Conservation (phyloP, 192 early-diverging fungal species). For the Gigaspora rosea region DNA sequence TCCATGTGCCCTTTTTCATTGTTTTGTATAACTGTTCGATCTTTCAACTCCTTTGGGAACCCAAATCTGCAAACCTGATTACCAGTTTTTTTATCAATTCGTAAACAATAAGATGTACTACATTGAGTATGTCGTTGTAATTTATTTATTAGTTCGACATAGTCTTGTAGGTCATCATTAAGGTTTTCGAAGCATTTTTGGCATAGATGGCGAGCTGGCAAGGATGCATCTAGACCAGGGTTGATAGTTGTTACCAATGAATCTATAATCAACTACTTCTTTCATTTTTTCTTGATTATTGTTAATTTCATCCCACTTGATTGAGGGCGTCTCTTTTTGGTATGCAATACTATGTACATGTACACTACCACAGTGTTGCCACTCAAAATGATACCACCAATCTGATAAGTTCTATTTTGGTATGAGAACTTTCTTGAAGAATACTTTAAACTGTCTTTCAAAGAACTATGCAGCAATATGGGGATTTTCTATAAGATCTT, state of each 20-base stretch:
- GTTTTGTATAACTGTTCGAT: not conserved
- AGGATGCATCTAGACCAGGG: not conserved
- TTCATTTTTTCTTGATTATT: not conserved
- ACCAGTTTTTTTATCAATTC: too few species aligned
- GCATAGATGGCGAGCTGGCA: not conserved
- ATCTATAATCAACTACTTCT: not conserved
- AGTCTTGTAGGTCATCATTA: not conserved
- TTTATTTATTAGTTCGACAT: too few species aligned
- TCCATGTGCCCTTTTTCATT: not conserved
- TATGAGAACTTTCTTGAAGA: not conserved
- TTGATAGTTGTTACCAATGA: not conserved
- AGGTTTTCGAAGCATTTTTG: not conserved
- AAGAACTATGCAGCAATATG: slow-evolving; percentile 12
- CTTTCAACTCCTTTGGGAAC: not conserved
- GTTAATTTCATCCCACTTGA: not conserved
- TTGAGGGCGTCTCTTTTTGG: not conserved
- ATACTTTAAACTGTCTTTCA: not conserved
- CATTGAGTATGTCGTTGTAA: too few species aligned
- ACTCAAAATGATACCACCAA: not conserved
- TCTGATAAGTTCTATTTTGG: not conserved
- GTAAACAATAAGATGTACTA: too few species aligned
- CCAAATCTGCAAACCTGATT: not conserved
- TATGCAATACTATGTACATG: slow-evolving; percentile 11
- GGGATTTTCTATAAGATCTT: not conserved
- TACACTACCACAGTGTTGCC: too few species aligned